Evolutionary conservation across 2,329 filamentous ascomycete genomes (phyloP).

Genomic region (Trichophyton mentagrophytes): DNA sequence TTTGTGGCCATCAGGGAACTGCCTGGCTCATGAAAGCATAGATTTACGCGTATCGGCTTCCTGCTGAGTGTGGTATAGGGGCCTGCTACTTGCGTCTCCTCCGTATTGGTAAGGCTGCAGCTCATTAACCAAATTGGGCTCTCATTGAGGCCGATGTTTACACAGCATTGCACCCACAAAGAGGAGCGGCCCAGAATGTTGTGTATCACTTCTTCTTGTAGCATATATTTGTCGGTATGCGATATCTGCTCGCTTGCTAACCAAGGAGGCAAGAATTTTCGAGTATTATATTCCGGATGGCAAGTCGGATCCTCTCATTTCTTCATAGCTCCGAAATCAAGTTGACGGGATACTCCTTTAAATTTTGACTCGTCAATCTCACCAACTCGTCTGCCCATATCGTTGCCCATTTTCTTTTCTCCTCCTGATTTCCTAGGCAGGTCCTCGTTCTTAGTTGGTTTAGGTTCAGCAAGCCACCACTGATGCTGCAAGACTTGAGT

Average conservation of each 20-base stretch:
- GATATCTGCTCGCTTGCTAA: not conserved
- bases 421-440: conserved; percentile 66
- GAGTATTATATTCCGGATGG: not conserved
- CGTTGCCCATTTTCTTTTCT: conserved; percentile 63
- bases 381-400: conserved; percentile 65
- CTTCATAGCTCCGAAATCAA: conserved; percentile 53
- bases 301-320: not conserved
- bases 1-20: no score
- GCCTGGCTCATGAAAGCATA: no score
- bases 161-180: no score
- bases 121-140: no score
- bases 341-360: conserved; percentile 66
- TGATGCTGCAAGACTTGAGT: conserved; percentile 63
- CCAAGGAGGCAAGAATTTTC: not conserved
- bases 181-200: not conserved
- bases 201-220: not conserved
- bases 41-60: no score
- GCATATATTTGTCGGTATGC: not conserved
- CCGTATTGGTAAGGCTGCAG: no score
- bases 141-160: no score
- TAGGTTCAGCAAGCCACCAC: conserved; percentile 77
- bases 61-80: no score
- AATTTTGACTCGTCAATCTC: conserved; percentile 51
- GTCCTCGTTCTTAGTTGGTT: conserved; percentile 68
- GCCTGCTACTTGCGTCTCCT: no score